phyloP scores from a whole-genome alignment of 2,329 filamentous ascomycete species.

The Lanzia echinophila region DNA sequence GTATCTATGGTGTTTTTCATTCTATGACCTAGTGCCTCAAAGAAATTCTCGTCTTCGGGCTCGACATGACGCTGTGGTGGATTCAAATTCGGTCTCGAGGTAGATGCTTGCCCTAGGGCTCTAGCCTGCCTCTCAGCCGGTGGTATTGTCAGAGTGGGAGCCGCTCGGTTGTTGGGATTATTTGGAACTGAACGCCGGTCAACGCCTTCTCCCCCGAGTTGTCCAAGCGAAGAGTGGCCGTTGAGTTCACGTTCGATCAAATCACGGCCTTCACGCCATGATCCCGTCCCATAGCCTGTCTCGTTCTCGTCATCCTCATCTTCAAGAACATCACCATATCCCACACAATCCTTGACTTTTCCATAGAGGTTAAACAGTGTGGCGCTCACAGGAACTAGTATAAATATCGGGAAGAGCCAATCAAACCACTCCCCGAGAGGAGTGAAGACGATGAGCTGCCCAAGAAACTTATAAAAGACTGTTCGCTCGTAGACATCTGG shows the following conservation, averaged over 20 bases:
- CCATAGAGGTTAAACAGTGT: slow-evolving; percentile 88
- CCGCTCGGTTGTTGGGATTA: slow-evolving; percentile 23
- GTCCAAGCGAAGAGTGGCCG: slow-evolving; percentile 50
- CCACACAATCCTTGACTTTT: slow-evolving; percentile 63
- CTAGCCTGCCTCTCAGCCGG: slow-evolving; percentile 25
- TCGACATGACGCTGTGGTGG: slow-evolving; percentile 36
- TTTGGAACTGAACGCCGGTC: slow-evolving; percentile 22
- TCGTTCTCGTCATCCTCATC: slow-evolving; percentile 63
- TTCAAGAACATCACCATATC: slow-evolving; percentile 71
- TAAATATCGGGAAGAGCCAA: slow-evolving; percentile 79
- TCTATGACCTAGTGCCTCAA: slow-evolving; percentile 74
- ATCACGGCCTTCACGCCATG: slow-evolving; percentile 86
- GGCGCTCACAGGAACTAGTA: slow-evolving; percentile 77
- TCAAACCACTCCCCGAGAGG: slow-evolving; percentile 79
- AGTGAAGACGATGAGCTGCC: slow-evolving; percentile 75
- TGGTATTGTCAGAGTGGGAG: slow-evolving; percentile 24
- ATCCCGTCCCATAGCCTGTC: slow-evolving; percentile 65
- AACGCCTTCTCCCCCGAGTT: slow-evolving; percentile 30
- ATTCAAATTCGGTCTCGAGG: slow-evolving; percentile 20
- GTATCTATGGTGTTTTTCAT: slow-evolving; percentile 90
- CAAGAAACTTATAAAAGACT: slow-evolving; percentile 82
- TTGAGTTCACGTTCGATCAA: slow-evolving; percentile 82
- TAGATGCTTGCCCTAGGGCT: slow-evolving; percentile 27
- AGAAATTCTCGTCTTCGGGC: slow-evolving; percentile 71
- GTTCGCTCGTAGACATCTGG: slow-evolving; percentile 66